Percentiles rank a stretch among this genome's conserved stretches.
Evolutionary conservation across 1,139 yeast genomes (phyloP).

Genomic region (Protomyces inouyei): DNA sequence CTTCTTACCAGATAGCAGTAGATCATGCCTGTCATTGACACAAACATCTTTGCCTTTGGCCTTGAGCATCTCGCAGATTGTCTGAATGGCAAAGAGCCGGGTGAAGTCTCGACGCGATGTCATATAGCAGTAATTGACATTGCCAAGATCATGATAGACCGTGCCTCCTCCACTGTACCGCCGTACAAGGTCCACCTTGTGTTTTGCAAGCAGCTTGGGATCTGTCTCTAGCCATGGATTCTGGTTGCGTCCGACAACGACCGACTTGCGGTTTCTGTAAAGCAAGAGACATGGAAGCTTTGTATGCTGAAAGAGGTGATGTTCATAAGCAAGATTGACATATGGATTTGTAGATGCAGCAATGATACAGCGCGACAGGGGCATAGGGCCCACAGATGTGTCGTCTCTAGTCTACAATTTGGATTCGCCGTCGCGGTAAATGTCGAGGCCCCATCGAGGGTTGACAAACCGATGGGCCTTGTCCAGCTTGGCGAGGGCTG

Average conservation of each 20-base stretch:
- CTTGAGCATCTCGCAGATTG: slow-evolving; percentile 53
- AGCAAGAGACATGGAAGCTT: slow-evolving; percentile 46
- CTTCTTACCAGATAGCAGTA: slow-evolving; percentile 51
- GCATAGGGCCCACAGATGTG: neutral
- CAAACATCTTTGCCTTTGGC: slow-evolving; percentile 36
- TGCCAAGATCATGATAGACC: slow-evolving; percentile 92
- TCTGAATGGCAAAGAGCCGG: slow-evolving; percentile 55
- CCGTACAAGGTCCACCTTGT: slow-evolving; percentile 65
- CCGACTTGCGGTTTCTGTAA: slow-evolving; percentile 75
- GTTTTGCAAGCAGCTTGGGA: slow-evolving; percentile 51
- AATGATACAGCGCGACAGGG: slow-evolving; percentile 31
- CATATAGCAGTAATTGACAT: slow-evolving; percentile 79
- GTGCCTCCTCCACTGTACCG: slow-evolving; percentile 94
- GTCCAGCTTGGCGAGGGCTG: slow-evolving; percentile 15
- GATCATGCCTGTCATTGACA: slow-evolving; percentile 75
- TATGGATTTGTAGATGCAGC: slow-evolving; percentile 62
- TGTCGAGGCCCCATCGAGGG: slow-evolving; percentile 26
- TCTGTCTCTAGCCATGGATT: slow-evolving; percentile 89
- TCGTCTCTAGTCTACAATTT: neutral
- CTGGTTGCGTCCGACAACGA: slow-evolving; percentile 93
- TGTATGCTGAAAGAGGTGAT: slow-evolving; percentile 62
- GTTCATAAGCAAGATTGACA: slow-evolving; percentile 76
- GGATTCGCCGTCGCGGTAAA: slow-evolving; percentile 1
- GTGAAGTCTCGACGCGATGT: slow-evolving; percentile 64
- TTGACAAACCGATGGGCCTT: slow-evolving; percentile 23